Conservation (phyloP, 345 rosid species). For the Gossypioides kirkii region DNA sequence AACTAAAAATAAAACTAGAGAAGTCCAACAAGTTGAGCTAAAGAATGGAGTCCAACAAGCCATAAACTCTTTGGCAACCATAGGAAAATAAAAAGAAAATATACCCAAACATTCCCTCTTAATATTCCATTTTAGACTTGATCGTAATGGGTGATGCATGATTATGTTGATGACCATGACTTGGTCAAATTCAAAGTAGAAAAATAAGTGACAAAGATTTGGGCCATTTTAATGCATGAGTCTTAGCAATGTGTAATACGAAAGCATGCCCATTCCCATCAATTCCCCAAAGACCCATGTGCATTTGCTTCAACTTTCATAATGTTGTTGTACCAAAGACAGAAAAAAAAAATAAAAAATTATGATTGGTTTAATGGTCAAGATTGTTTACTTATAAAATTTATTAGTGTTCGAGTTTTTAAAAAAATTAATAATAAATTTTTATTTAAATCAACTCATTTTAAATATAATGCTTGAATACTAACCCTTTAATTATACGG, state of each 20-base stretch:
- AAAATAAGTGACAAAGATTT: not conserved
- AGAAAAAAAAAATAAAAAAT: no score
- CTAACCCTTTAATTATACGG: no score
- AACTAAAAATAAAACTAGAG: no score
- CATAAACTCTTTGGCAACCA: constrained; percentile 19
- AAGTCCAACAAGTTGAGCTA: no score
- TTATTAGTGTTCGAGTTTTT: accelerated
- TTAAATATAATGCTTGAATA: no score
- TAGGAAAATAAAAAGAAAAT: no score
- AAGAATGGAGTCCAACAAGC: constrained; percentile 22
- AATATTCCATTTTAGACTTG: not conserved
- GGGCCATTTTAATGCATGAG: not conserved
- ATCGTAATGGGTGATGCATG: constrained; percentile 1
- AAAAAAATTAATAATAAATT: accelerated
- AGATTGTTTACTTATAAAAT: no score
- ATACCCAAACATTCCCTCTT: not conserved
- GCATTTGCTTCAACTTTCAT: not conserved
- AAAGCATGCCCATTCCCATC: constrained; percentile 2
- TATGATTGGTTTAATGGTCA: no score
- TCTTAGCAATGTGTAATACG: not conserved
- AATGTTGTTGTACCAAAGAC: not conserved
- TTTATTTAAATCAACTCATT: no score
- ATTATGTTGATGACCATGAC: not conserved
- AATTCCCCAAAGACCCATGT: not conserved
- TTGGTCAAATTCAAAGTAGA: not conserved